A percentile compares a stretch with the other conserved stretches of the same genome.
Conservation (phyloP, 2,329 filamentous ascomycete genomes). For the Aspergillus brunneoviolaceus region DNA sequence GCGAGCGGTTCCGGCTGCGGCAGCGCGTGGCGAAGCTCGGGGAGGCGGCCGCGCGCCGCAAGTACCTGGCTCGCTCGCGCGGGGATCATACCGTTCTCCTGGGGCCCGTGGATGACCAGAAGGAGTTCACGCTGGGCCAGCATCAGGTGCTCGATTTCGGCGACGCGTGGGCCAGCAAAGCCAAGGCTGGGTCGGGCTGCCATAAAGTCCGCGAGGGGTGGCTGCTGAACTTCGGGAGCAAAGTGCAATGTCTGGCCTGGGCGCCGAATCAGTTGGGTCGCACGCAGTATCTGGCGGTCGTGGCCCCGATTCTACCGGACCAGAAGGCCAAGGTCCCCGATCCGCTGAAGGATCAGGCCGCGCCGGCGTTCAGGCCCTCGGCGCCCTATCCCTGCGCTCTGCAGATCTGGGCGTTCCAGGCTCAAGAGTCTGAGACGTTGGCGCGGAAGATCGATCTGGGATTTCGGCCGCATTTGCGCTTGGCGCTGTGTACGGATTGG, state of each 20-base stretch:
- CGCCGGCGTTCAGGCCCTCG: constrained; percentile 54
- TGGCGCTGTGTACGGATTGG: constrained; percentile 58
- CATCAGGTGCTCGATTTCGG: constrained; percentile 47
- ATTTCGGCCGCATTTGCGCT: constrained; percentile 46
- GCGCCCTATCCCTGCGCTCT: constrained; percentile 51
- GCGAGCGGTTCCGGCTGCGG: constrained; percentile 40
- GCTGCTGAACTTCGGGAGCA: constrained; percentile 57
- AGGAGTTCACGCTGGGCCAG: constrained; percentile 42
- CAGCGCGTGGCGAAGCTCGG: constrained; percentile 43
- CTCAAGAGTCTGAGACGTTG: constrained; percentile 28
- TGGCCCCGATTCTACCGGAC: constrained; percentile 39
- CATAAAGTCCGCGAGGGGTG: constrained; percentile 46
- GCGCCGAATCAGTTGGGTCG: constrained; percentile 44
- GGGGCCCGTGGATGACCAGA: constrained; percentile 50
- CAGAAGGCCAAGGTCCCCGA: constrained; percentile 35
- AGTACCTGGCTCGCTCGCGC: constrained; percentile 43
- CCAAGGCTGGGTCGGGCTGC: constrained; percentile 10
- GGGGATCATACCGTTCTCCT: constrained; percentile 49
- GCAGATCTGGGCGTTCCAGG: constrained; percentile 60
- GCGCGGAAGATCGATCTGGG: constrained; percentile 46
- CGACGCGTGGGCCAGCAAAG: constrained; percentile 39
- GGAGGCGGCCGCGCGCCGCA: constrained; percentile 35
- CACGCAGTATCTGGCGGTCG: constrained; percentile 59
- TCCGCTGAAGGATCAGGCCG: constrained; percentile 32
- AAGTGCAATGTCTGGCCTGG: constrained; percentile 52